These are phyloP conservation scores for Cairneyella variabilis DNA, from an alignment of 495 filamentous ascomycete species.

Conservation along the genomic window DNA sequence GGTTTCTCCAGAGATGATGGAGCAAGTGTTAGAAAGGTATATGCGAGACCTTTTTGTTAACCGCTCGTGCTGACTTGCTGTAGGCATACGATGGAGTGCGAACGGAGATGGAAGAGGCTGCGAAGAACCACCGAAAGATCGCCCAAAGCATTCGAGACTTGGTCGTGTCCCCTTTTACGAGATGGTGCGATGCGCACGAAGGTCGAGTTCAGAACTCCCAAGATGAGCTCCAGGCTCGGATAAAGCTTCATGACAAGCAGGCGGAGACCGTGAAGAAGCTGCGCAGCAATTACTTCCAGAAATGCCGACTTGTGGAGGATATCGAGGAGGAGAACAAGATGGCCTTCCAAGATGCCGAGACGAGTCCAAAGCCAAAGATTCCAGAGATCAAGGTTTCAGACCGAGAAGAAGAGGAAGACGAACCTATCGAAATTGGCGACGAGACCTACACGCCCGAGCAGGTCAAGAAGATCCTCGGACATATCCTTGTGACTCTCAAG, in stretches of 20 bases:
- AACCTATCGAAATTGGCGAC: constrained; percentile 88
- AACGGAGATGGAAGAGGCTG: constrained; percentile 88
- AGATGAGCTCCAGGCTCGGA: constrained; percentile 81
- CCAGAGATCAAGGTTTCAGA: constrained; percentile 54
- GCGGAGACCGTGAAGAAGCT: constrained; percentile 86
- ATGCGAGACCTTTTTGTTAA: neutral
- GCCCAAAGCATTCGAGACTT: constrained; percentile 93
- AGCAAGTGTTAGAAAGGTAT: constrained; percentile 88
- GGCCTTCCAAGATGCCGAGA: constrained; percentile 78
- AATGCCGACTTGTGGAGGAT: constrained; percentile 93
- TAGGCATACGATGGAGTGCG: constrained; percentile 95
- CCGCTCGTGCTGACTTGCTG: neutral
- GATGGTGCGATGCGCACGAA: constrained; percentile 95
- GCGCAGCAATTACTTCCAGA: constrained; percentile 96
- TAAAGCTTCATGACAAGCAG: constrained; percentile 91
- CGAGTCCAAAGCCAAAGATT: constrained; percentile 45
- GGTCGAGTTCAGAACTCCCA: constrained; percentile 87
- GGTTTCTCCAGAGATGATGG: constrained; percentile 94
- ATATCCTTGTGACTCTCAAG: constrained; percentile 84
- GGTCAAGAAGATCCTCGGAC: constrained; percentile 80
- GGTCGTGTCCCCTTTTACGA: constrained; percentile 86
- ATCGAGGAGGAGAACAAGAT: constrained; percentile 98
- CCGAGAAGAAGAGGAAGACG: constrained; percentile 50
- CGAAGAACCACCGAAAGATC: constrained; percentile 90
- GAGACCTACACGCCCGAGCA: constrained; percentile 77